phyloP scores from a whole-genome alignment of 177 flowering plant genomes.

The Vitis hybrid region DNA sequence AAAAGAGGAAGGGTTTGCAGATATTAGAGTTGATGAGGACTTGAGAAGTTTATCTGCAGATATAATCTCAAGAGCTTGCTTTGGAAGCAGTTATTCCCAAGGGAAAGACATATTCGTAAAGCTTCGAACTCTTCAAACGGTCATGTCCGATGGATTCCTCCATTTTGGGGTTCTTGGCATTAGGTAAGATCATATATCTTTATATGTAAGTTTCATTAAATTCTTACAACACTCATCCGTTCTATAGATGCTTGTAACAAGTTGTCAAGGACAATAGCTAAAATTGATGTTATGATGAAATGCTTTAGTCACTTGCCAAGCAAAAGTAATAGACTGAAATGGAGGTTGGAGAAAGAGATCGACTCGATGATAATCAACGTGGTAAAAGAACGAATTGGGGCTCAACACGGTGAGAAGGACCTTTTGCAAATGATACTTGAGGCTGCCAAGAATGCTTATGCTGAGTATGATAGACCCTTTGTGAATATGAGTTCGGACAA shows the following conservation, averaged over 20 bases:
- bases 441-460: conserved; percentile 25
- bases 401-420: conserved; percentile 30
- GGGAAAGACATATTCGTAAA: conserved; percentile 38
- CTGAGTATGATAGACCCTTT: conserved; percentile 12
- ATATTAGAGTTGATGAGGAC: conserved; percentile 27
- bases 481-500: conserved; percentile 18
- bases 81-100: conserved; percentile 36
- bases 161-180: conserved; percentile 27
- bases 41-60: conserved; percentile 39
- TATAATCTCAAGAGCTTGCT: conserved; percentile 43
- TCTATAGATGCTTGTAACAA: too few relatives aligned
- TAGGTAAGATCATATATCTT: conserved; percentile 19
- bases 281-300: neutral
- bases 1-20: conserved; percentile 22
- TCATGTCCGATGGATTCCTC: conserved; percentile 14
- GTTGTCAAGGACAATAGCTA: too few relatives aligned
- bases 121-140: conserved; percentile 26
- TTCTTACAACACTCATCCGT: too few relatives aligned
- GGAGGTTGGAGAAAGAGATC: conserved; percentile 46
- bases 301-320: conserved; percentile 29
- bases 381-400: conserved; percentile 28
- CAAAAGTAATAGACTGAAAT: conserved; percentile 30
- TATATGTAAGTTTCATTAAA: neutral
- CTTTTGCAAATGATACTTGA: conserved; percentile 50
- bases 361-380: conserved; percentile 30